Evolutionary conservation across 345 rosid species (phyloP), one percentile per base, ranked within the genome.

Genomic region (Camelina neglecta): DNA sequence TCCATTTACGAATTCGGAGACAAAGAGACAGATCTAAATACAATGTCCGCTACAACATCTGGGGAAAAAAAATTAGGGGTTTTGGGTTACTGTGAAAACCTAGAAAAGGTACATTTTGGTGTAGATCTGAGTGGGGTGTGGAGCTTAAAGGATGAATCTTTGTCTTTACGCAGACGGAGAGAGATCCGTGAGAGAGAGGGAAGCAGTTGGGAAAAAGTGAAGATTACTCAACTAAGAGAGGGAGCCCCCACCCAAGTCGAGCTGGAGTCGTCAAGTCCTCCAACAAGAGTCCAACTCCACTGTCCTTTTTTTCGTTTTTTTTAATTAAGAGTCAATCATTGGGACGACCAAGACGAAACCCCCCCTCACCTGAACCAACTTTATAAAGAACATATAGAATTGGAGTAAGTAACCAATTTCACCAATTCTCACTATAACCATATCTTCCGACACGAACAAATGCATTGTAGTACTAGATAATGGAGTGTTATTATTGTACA

Each of bases 151-250:
- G 74, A 67, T 18, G 74, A 78, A 60, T 44, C 81, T 78, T 78
- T 78, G 78, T 53, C 81, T 78, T 78, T 78, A 78, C 81, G 81
- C 81, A 78, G 74, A 78, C 16, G 59, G 49, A 36, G 60, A 59
- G 39, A 72, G 81, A 77, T 77, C 81, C 76, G 76, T 65, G 60
- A 42, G 70, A 69, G 31, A 29, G 31, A 29, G 31, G 31, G 81
- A 72, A 78, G 81, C 81, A 78, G 81, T 45, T 78, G 76, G 29
- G 63, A 16, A 55, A 5, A 57, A 57, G 60, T 65, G 63, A 48
- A 45, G 33, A 67, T 38, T 42, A 62, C 67, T 41, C 50, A 35
- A 35, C 31, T 29, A 29, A 61, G 15, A 23, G 23, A 29, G 41
- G 1, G 41, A 38, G 41, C 29, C 29, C 29, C 3, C 23, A 21